phyloP scores from a whole-genome alignment of 352 stramenopile genomes.

The Phytophthora pseudosyringae region DNA sequence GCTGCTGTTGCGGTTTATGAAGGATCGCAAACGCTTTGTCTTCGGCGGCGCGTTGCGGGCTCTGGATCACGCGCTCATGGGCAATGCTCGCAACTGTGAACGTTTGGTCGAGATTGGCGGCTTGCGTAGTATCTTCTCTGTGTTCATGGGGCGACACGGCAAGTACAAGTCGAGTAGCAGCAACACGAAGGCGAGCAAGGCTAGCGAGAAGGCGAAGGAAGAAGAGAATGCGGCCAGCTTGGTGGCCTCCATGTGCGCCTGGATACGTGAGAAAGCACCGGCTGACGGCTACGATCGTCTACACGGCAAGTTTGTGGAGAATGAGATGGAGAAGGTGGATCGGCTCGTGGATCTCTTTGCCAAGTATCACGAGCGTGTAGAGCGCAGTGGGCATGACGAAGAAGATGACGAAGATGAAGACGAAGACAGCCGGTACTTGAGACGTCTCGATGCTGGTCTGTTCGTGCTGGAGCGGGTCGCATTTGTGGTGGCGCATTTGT shows the following conservation, averaged over 20 bases:
- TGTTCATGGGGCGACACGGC: slow-evolving; percentile 67
- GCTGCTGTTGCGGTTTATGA: slow-evolving; percentile 92
- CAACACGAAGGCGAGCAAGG: slow-evolving; percentile 35
- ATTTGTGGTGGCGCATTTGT: slow-evolving; percentile 71
- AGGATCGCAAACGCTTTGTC: slow-evolving; percentile 82
- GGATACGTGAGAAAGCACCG: slow-evolving; percentile 51
- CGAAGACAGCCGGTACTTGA: slow-evolving; percentile 64
- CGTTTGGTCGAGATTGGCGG: slow-evolving; percentile 72
- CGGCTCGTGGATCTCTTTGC: slow-evolving; percentile 79
- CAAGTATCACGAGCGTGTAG: slow-evolving; percentile 71
- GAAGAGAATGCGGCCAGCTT: slow-evolving; percentile 75
- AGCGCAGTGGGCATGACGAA: slow-evolving; percentile 34
- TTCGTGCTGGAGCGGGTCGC: slow-evolving; percentile 79
- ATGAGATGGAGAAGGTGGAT: slow-evolving; percentile 84
- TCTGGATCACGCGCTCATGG: slow-evolving; percentile 69
- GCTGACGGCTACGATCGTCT: slow-evolving; percentile 69
- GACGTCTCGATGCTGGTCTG: slow-evolving; percentile 73
- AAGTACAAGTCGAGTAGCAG: slow-evolving; percentile 48
- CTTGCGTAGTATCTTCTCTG: slow-evolving; percentile 66
- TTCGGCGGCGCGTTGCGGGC: slow-evolving; percentile 62
- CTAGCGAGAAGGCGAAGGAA: slow-evolving; percentile 45
- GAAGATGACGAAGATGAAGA: slow-evolving; percentile 51
- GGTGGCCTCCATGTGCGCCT: slow-evolving; percentile 68
- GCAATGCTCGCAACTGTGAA: slow-evolving; percentile 69
- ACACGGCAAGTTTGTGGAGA: slow-evolving; percentile 86